Percentiles rank a stretch among this genome's conserved stretches.
Evolutionary conservation across 2,329 filamentous ascomycete genomes (phyloP).

Genomic region (Alternaria sp.): DNA sequence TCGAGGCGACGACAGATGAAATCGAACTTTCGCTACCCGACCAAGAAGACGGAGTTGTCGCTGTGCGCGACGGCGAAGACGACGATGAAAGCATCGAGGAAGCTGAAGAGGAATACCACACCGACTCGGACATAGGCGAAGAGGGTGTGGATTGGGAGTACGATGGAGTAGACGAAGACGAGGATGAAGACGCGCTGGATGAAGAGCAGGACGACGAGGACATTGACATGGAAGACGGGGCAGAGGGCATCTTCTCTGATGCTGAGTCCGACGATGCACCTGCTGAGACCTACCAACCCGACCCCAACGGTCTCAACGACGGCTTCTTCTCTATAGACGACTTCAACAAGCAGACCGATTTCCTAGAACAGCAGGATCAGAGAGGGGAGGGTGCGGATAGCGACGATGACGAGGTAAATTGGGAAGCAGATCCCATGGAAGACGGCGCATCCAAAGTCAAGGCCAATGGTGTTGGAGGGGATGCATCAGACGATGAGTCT

Average conservation of each 20-base stretch:
- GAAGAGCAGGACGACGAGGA: constrained; percentile 45
- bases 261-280: constrained; percentile 57
- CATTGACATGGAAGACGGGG: constrained; percentile 44
- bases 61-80: constrained; percentile 30
- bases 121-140: constrained; percentile 39
- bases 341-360: constrained; percentile 93
- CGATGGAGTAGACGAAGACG: constrained; percentile 44
- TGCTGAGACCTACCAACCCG: constrained; percentile 68
- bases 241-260: constrained; percentile 44
- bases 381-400: constrained; percentile 78
- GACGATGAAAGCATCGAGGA: constrained; percentile 48
- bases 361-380: constrained; percentile 85
- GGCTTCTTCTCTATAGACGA: constrained; percentile 98
- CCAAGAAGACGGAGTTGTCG: constrained; percentile 27
- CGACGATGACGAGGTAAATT: constrained; percentile 83
- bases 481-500: constrained; percentile 65
- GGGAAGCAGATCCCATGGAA: constrained; percentile 78
- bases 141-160: constrained; percentile 47
- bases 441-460: constrained; percentile 41
- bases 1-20: constrained; percentile 69
- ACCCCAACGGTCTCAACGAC: constrained; percentile 89
- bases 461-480: constrained; percentile 39
- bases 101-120: constrained; percentile 35
- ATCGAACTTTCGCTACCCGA: constrained; percentile 59
- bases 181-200: constrained; percentile 35